phyloP scores from a whole-genome alignment of 2,329 filamentous ascomycete genomes.

The Sphaerulina vaccinii region DNA sequence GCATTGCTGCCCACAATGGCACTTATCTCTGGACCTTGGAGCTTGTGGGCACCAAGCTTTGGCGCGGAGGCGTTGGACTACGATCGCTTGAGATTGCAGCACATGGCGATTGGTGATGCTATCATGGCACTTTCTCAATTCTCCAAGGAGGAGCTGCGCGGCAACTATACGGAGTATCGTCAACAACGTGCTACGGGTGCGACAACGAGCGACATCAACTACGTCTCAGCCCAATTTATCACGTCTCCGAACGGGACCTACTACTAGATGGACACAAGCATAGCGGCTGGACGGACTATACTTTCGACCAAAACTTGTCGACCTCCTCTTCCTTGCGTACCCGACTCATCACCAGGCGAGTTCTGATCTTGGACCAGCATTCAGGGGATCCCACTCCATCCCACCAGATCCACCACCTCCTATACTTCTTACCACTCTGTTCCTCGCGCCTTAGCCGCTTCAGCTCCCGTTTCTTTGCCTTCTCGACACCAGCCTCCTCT shows the following conservation, averaged over 20 bases:
- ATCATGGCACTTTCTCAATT: neutral
- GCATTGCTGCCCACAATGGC: slow-evolving; percentile 8
- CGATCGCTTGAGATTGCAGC: slow-evolving; percentile 6
- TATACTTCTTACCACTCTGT: too few species aligned
- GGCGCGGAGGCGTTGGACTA: slow-evolving; percentile 8
- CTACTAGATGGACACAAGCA: too few species aligned
- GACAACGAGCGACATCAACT: neutral
- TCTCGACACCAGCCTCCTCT: too few species aligned
- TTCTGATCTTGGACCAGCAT: too few species aligned
- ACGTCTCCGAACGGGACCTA: neutral
- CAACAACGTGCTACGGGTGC: neutral
- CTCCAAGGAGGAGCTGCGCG: slow-evolving; percentile 1
- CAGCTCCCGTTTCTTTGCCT: too few species aligned
- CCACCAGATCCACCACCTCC: too few species aligned
- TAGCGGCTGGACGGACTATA: too few species aligned
- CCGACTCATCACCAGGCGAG: too few species aligned
- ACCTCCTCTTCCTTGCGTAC: too few species aligned
- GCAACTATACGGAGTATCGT: neutral
- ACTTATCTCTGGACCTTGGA: slow-evolving; percentile 11
- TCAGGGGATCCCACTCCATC: too few species aligned
- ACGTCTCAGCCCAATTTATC: neutral
- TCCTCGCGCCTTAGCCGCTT: too few species aligned
- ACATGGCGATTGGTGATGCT: slow-evolving; percentile 10
- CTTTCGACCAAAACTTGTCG: too few species aligned
- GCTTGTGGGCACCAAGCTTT: slow-evolving; percentile 11